Percentiles rank a stretch among this genome's conserved stretches.
phyloP scores from a whole-genome alignment of 1,284 basidiomycete genomes.

The Sanguinoderma infundibulare region DNA sequence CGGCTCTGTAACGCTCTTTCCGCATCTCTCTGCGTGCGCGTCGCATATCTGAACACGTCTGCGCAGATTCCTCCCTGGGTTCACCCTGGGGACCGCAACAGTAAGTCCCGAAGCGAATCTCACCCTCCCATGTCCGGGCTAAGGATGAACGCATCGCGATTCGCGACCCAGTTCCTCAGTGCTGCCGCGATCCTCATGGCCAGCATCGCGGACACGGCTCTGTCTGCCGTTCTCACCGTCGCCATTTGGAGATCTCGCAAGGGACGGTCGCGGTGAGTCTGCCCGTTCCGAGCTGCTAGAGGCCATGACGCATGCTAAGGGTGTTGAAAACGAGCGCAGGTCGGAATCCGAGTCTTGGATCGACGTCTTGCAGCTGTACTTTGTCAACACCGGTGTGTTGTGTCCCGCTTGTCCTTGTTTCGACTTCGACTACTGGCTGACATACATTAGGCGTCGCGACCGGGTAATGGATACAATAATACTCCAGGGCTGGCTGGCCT shows the following conservation, averaged over 20 bases:
- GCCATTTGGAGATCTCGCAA: not conserved
- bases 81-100: not conserved
- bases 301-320: too few relatives aligned
- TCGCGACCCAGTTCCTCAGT: not conserved
- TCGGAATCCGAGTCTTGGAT: not conserved
- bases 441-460: not conserved
- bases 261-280: not conserved
- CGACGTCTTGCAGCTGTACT: slow-evolving; percentile 7
- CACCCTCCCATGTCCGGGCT: not conserved
- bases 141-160: not conserved
- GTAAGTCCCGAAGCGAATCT: not conserved
- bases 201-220: not conserved
- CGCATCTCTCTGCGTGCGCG: not conserved
- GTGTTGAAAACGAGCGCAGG: not conserved
- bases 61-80: not conserved
- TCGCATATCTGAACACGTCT: not conserved
- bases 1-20: not conserved
- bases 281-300: too few relatives aligned
- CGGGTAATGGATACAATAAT: not conserved
- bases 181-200: slow-evolving; percentile 3
- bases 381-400: slow-evolving; percentile 6
- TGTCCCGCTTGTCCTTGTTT: not conserved
- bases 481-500: too few relatives aligned
- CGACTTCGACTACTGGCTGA: not conserved
- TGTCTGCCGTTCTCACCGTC: not conserved